A percentile compares a stretch with the other conserved stretches of the same genome.
Evolutionary conservation across 345 rosid species (phyloP).

Genomic region (Gossypium ekmanianum): DNA sequence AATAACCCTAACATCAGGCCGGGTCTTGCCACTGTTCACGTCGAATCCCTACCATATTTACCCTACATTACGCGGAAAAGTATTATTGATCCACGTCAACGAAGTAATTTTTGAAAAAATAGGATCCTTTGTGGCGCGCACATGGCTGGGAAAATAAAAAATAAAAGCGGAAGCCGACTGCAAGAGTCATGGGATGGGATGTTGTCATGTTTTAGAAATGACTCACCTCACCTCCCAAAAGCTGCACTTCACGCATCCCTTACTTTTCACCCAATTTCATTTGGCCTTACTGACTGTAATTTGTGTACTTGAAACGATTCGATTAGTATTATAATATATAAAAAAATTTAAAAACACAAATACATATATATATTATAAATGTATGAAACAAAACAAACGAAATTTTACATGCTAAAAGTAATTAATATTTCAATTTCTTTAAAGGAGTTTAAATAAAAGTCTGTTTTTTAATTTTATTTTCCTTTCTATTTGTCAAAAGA

Average conservation of each 20-base stretch:
- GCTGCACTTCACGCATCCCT: neutral
- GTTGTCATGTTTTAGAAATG: neutral
- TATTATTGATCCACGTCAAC: constrained; percentile 6
- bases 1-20: neutral
- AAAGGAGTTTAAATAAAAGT: too few species aligned
- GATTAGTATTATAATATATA: too few species aligned
- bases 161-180: too few species aligned
- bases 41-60: neutral
- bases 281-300: neutral
- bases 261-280: constrained; percentile 9
- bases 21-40: neutral
- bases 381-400: too few species aligned
- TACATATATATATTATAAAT: too few species aligned
- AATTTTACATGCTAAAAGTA: too few species aligned
- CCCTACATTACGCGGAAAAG: neutral
- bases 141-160: neutral
- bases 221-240: neutral
- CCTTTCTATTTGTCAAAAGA: too few species aligned
- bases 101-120: neutral
- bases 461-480: too few species aligned
- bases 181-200: neutral
- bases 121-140: neutral
- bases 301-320: neutral
- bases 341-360: too few species aligned
- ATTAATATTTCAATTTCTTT: too few species aligned